These are phyloP conservation scores for Tolypocladium nubicola DNA, from an alignment of 2,329 filamentous ascomycete species.

Conservation along the genomic window DNA sequence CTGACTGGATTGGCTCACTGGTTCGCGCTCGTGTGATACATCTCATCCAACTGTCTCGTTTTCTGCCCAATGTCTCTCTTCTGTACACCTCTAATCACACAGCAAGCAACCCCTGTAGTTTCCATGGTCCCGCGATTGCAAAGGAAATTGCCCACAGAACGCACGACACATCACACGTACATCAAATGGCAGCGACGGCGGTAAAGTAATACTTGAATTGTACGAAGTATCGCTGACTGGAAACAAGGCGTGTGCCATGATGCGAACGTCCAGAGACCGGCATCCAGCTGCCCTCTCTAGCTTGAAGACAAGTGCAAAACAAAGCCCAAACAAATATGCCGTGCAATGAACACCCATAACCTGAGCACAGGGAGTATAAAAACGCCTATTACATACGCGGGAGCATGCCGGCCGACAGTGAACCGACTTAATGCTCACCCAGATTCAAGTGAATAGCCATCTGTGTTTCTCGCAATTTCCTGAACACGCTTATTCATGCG, in stretches of 20 bases:
- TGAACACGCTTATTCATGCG: slow-evolving; percentile 6
- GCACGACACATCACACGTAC: not conserved
- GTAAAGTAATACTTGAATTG: not conserved
- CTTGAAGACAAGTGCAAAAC: not conserved
- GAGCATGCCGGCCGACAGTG: not conserved
- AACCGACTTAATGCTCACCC: not conserved
- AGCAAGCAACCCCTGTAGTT: not conserved
- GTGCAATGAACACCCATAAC: not conserved
- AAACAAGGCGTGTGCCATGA: not conserved
- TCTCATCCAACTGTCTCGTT: not conserved
- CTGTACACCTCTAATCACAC: not conserved
- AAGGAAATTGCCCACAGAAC: not conserved
- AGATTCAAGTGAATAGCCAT: not conserved
- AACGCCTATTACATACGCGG: not conserved
- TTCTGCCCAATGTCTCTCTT: not conserved
- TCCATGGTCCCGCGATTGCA: not conserved
- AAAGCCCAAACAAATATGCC: not conserved
- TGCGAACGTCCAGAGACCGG: not conserved
- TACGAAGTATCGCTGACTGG: not conserved
- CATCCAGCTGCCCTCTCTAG: not conserved
- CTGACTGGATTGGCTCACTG: not conserved
- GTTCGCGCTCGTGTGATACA: not conserved
- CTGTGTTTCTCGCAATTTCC: not conserved
- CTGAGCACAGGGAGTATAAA: not conserved
- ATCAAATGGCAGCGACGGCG: not conserved